These are phyloP conservation scores for Begonia fuchsioides DNA, from an alignment of 306 rosid genomes.

Conservation along the genomic window DNA sequence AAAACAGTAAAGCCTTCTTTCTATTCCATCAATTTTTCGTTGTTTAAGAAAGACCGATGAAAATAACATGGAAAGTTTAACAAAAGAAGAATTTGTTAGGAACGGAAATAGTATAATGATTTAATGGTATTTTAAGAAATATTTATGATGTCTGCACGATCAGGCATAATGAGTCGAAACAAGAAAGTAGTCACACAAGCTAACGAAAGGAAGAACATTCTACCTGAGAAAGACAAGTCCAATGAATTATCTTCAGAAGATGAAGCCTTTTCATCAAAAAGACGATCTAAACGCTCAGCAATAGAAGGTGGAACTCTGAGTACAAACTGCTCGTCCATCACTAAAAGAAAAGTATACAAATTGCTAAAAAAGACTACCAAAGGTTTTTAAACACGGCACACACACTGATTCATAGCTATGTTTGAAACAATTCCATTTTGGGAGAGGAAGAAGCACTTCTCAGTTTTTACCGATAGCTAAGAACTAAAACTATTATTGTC, in stretches of 20 bases:
- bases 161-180: background rate
- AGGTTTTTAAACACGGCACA: too few relatives aligned
- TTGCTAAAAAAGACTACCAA: too few relatives aligned
- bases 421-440: too few relatives aligned
- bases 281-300: constrained; percentile 38
- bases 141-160: too few relatives aligned
- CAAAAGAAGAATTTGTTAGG: background rate
- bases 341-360: background rate
- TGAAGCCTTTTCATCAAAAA: constrained; percentile 24
- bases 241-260: constrained; percentile 34
- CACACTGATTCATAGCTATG: too few relatives aligned
- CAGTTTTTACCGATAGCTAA: too few relatives aligned
- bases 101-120: too few relatives aligned
- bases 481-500: too few relatives aligned
- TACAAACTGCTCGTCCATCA: constrained; percentile 50
- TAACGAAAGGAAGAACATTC: background rate
- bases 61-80: background rate
- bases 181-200: background rate
- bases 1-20: background rate
- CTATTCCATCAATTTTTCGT: background rate
- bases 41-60: background rate
- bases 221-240: constrained; percentile 36
- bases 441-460: too few relatives aligned
- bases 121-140: too few relatives aligned
- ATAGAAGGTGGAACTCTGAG: constrained; percentile 43